These are phyloP conservation scores for Prunus fruticosa DNA, from an alignment of 306 rosid genomes.

Conservation along the genomic window DNA sequence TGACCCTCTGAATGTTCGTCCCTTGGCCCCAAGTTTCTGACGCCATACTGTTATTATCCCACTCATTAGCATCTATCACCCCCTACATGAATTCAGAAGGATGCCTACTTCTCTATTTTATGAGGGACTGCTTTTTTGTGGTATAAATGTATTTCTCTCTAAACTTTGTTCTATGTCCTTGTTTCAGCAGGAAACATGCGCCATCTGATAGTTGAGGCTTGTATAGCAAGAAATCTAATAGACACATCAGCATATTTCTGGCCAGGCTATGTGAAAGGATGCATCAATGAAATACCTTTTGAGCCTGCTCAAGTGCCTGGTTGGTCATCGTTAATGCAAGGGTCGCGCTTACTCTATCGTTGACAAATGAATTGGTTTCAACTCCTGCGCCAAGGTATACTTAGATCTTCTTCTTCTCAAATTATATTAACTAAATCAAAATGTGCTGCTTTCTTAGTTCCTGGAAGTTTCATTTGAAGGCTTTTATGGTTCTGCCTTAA, in stretches of 20 bases:
- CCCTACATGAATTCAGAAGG: too few relatives aligned
- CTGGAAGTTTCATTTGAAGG: not conserved
- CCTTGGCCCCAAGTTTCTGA: not conserved
- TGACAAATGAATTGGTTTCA: slow-evolving; percentile 72
- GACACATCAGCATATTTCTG: slow-evolving; percentile 86
- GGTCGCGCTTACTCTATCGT: slow-evolving; percentile 58
- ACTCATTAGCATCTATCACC: too few relatives aligned
- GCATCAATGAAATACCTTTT: slow-evolving; percentile 60
- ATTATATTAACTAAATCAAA: not conserved
- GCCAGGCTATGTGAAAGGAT: slow-evolving; percentile 86
- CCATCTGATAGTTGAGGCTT: slow-evolving; percentile 95
- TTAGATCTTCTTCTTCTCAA: not conserved
- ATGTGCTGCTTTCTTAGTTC: too few relatives aligned
- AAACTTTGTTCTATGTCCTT: slow-evolving; percentile 6
- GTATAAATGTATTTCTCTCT: not conserved
- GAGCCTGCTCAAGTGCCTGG: slow-evolving; percentile 67
- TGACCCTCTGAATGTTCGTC: not conserved
- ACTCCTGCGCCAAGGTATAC: slow-evolving; percentile 89
- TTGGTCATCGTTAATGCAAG: slow-evolving; percentile 91
- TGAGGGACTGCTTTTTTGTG: not conserved
- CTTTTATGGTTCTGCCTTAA: slow-evolving; percentile 1
- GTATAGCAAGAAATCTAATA: slow-evolving; percentile 79
- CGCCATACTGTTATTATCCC: too few relatives aligned
- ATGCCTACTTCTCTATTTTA: too few relatives aligned
- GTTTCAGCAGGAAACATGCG: slow-evolving; percentile 91